phyloP scores from a whole-genome alignment of 2,329 filamentous ascomycete species.

The Aspergillus japonicus region DNA sequence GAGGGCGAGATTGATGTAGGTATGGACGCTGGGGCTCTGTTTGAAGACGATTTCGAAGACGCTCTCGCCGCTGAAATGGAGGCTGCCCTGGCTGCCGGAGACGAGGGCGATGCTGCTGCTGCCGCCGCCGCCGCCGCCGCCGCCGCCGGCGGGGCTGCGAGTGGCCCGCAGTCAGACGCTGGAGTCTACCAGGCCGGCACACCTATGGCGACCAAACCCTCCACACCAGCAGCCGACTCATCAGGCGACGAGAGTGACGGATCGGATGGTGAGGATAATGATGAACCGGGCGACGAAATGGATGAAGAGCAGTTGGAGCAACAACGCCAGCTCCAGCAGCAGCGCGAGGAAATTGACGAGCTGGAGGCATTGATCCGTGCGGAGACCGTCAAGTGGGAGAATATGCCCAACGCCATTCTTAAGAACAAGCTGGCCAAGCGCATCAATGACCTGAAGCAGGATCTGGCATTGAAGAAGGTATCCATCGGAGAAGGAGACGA shows the following conservation, averaged over 20 bases:
- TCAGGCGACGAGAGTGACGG: slow-evolving; percentile 45
- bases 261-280: slow-evolving; percentile 37
- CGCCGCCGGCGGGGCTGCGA: slow-evolving; percentile 23
- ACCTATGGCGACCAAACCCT: slow-evolving; percentile 32
- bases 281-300: slow-evolving; percentile 37
- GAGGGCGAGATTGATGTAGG: slow-evolving; percentile 50
- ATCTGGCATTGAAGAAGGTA: slow-evolving; percentile 45
- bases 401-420: slow-evolving; percentile 41
- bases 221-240: slow-evolving; percentile 37
- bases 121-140: slow-evolving; percentile 23
- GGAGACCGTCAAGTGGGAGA: slow-evolving; percentile 42
- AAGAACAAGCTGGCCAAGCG: slow-evolving; percentile 46
- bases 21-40: slow-evolving; percentile 33
- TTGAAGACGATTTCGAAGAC: slow-evolving; percentile 41
- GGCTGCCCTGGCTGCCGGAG: slow-evolving; percentile 41
- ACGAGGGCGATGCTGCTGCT: slow-evolving; percentile 33
- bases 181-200: slow-evolving; percentile 32
- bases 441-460: slow-evolving; percentile 45
- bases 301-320: slow-evolving; percentile 46
- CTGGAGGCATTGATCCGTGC: slow-evolving; percentile 41
- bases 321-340: slow-evolving; percentile 44
- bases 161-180: slow-evolving; percentile 11
- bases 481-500: slow-evolving; percentile 40
- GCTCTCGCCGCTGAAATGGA: slow-evolving; percentile 47
- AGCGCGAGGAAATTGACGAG: slow-evolving; percentile 46